Evolutionary conservation across 108 stramenopile species (phyloP).

Genomic region (Skeletonema menzelii): DNA sequence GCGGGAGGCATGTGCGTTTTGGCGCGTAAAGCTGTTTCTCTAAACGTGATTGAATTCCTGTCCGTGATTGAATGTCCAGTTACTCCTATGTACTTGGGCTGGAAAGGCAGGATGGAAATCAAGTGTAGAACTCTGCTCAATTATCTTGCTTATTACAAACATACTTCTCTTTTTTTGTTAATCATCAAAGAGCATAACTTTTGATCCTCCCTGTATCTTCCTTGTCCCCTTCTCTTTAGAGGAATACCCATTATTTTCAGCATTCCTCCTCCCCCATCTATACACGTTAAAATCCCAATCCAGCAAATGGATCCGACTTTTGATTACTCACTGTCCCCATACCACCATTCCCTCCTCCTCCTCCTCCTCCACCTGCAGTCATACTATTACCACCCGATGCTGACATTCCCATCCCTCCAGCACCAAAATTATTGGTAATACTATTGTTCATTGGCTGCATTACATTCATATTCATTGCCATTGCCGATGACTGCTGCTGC

Average conservation of each 20-base stretch:
- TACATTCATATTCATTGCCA: constrained; percentile 26
- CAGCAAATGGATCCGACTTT: constrained; percentile 43
- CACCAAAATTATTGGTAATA: constrained; percentile 26
- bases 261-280: background rate
- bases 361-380: background rate
- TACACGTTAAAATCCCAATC: constrained; percentile 30
- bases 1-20: too few relatives aligned
- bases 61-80: too few relatives aligned
- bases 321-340: too few relatives aligned
- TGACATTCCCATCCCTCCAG: background rate
- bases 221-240: too few relatives aligned
- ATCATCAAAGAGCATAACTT: background rate
- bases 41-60: too few relatives aligned
- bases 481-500: background rate
- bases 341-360: too few relatives aligned
- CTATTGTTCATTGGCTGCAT: constrained; percentile 34
- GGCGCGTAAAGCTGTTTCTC: too few relatives aligned
- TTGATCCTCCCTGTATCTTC: too few relatives aligned
- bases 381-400: background rate
- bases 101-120: too few relatives aligned
- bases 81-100: too few relatives aligned
- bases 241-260: background rate
- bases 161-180: constrained; percentile 1
- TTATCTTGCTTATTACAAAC: background rate
- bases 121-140: too few relatives aligned